Conservation (phyloP, 331 rosid genomes). For the Erythrophleum ivorense region DNA sequence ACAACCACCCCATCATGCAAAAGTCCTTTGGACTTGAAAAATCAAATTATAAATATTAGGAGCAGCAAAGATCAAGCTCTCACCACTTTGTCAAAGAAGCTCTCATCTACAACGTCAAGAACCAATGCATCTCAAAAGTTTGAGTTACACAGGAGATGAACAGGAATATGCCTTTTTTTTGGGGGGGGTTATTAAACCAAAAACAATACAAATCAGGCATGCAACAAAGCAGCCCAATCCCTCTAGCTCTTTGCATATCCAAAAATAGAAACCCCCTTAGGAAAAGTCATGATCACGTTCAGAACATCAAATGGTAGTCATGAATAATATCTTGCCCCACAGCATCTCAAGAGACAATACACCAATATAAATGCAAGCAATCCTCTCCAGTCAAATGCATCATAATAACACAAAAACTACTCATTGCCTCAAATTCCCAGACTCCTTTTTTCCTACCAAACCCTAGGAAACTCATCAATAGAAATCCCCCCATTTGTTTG, state of each 20-base stretch:
- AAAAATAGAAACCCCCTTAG: not conserved
- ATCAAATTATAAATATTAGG: not conserved
- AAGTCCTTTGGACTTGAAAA: not conserved
- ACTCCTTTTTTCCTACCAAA: too few relatives aligned
- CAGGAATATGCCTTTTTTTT: not conserved
- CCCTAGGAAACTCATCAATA: too few relatives aligned
- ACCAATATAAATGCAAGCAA: too few relatives aligned
- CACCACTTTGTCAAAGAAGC: not conserved
- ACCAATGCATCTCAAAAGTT: not conserved
- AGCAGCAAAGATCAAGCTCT: not conserved
- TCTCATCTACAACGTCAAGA: not conserved
- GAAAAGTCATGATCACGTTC: not conserved
- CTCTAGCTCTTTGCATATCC: not conserved
- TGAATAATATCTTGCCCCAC: too few relatives aligned
- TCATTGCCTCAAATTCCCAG: too few relatives aligned
- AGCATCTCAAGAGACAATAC: not conserved
- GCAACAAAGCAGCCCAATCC: not conserved
- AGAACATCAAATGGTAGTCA: too few relatives aligned
- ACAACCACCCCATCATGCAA: not conserved
- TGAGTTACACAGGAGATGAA: not conserved
- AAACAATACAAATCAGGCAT: too few relatives aligned
- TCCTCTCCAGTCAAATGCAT: too few relatives aligned
- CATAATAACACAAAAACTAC: too few relatives aligned
- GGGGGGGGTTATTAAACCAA: too few relatives aligned
- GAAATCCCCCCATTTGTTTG: too few relatives aligned